Percentiles rank a stretch among this genome's conserved stretches.
These are phyloP conservation scores for Fagopyrum homotropicum DNA, from an alignment of 148 eudicot genomes.

Conservation along the genomic window DNA sequence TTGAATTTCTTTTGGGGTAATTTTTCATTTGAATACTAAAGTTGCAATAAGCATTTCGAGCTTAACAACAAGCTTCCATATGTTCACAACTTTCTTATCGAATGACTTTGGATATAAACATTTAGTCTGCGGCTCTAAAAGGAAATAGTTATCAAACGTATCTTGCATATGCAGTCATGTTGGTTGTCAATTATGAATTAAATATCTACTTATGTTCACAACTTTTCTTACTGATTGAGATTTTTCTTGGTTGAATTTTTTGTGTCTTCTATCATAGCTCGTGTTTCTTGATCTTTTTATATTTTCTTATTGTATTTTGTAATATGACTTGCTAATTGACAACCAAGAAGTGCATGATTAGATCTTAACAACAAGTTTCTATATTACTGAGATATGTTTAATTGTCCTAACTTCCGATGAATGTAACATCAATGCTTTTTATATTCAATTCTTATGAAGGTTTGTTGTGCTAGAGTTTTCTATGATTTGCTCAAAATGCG, in stretches of 20 bases:
- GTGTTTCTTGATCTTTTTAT: not conserved
- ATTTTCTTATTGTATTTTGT: not conserved
- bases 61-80: no score
- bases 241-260: not conserved
- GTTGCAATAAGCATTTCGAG: not conserved
- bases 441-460: no score
- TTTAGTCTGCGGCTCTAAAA: not conserved
- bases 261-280: not conserved
- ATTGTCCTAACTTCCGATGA: no score
- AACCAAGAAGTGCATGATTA: no score
- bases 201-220: not conserved
- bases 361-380: no score
- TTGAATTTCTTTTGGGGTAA: not conserved
- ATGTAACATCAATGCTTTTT: no score
- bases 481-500: no score
- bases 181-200: not conserved
- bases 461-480: no score
- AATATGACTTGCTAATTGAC: not conserved
- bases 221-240: not conserved
- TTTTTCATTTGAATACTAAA: not conserved
- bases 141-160: not conserved
- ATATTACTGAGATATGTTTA: no score
- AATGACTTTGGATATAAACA: no score
- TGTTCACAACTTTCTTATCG: no score
- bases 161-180: not conserved